phyloP scores from a whole-genome alignment of 139 green algal genomes.

The Nannochloris sp. region DNA sequence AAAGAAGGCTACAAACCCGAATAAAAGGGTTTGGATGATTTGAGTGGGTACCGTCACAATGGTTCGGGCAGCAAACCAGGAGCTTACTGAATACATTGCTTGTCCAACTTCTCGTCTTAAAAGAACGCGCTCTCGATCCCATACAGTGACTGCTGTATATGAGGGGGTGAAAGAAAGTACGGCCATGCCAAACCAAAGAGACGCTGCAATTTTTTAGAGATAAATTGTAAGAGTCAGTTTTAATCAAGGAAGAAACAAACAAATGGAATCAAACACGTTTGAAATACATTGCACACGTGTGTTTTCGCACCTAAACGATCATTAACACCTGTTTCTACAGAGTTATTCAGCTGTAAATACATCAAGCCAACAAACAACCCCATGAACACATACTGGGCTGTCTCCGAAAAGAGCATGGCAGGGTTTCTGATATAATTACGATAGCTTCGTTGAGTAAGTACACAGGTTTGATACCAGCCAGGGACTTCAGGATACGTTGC shows the following conservation, averaged over 20 bases:
- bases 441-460: conserved; percentile 21
- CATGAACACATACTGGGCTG: conserved; percentile 29
- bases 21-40: conserved; percentile 7
- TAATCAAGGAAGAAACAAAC: too few relatives aligned
- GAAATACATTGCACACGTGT: too few relatives aligned
- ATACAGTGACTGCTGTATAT: conserved; percentile 32
- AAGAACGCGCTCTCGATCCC: conserved; percentile 45
- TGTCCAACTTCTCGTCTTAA: conserved; percentile 33
- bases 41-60: conserved; percentile 9
- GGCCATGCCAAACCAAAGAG: conserved; percentile 24
- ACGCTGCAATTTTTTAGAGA: too few relatives aligned
- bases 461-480: conserved; percentile 6
- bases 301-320: too few relatives aligned
- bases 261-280: too few relatives aligned
- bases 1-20: conserved; percentile 5
- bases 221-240: too few relatives aligned
- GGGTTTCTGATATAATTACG: conserved; percentile 27
- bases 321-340: conserved; percentile 13
- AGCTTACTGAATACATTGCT: conserved; percentile 21
- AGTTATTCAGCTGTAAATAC: conserved; percentile 25
- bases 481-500: background rate
- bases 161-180: conserved; percentile 43
- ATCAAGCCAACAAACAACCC: conserved; percentile 30
- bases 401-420: conserved; percentile 25
- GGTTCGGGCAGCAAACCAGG: conserved; percentile 21